Evolutionary conservation across 768 basidiomycete genomes (phyloP).

Genomic region (Cytidiella melzeri): DNA sequence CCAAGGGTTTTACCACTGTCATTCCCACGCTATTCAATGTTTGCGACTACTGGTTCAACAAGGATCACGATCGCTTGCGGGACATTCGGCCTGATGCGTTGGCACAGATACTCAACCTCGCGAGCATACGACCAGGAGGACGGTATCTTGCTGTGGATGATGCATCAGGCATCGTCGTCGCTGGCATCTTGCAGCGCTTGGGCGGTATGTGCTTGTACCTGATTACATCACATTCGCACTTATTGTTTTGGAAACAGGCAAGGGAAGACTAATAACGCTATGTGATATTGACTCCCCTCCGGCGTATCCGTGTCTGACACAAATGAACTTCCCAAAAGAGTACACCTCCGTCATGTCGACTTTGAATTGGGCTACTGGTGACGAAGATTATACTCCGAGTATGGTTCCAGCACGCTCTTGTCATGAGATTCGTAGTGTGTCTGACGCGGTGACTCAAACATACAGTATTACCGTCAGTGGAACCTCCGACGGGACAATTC

Average conservation of each 20-base stretch:
- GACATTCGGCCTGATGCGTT: constrained; percentile 84
- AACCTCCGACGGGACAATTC: constrained; percentile 49
- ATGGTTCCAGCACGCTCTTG: constrained; percentile 20
- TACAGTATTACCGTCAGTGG: constrained; percentile 53
- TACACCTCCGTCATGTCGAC: constrained; percentile 52
- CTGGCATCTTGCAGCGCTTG: constrained; percentile 79
- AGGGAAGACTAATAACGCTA: constrained; percentile 77
- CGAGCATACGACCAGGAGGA: constrained; percentile 82
- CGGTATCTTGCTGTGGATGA: constrained; percentile 88
- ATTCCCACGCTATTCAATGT: constrained; percentile 86
- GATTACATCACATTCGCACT: not conserved
- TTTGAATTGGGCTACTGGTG: constrained; percentile 88
- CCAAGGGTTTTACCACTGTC: constrained; percentile 79
- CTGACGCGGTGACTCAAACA: constrained; percentile 9
- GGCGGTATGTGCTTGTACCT: constrained; percentile 50
- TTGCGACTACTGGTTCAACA: constrained; percentile 82
- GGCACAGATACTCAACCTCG: constrained; percentile 80
- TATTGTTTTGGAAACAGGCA: constrained; percentile 43
- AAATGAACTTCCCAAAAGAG: constrained; percentile 80
- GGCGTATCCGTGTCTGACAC: constrained; percentile 72
- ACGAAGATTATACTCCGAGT: constrained; percentile 71
- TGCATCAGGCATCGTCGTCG: constrained; percentile 81
- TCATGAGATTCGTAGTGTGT: not conserved
- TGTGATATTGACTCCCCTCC: constrained; percentile 91
- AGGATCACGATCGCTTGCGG: constrained; percentile 76